Base-by-base conservation (phyloP, 1,139 yeast genomes). In the Zygosaccharomyces pseudobailii region DNA sequence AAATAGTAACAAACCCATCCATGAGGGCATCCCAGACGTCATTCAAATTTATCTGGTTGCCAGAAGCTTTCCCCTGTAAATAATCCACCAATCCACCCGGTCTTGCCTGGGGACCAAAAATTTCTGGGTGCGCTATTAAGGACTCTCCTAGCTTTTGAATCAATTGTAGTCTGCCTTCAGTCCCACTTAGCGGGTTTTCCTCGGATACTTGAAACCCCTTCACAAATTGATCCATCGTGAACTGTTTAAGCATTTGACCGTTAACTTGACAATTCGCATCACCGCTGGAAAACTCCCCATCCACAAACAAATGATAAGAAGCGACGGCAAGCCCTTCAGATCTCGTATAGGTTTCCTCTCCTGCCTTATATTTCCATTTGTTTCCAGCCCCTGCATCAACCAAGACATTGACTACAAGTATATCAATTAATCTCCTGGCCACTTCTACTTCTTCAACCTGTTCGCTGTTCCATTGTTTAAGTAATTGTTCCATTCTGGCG, bases 351-450 rank as follows among this genome's bases (percentile, higher is more conserved):
- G 52, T 61, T 13, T 32, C 42, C 9, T 27, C 40, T 10, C 65
- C 65, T 38, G 71, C 75, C 4, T 51, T 55, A 56, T 68, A 80
- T 39, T 60, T 62, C 84, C 84, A 80, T 8, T 55, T 56, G 48
- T 76, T 73, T 13, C 84, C 84, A 1, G 84, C 84, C 24, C 84
- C 84, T 3, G 84, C 84, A 59, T 80, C 85, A 27, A 80, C 65
- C 41, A 80, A 61, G 4, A 80, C 85, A 43, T 82, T 76, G 31
- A 79, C 73, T 3, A 79, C 72, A 55, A 79, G 76, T 44, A 80
- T 63, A 60, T 80, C 84, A 43, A 79, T 66, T 37, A 79, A 61
- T 36, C 77, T 70, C 51, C 71, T 72, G 31, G 82, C 76, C 25
- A 74, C 70, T 47, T 74, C 79, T 13, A 62, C 45, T 34, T 71